These are phyloP conservation scores for Neopestalotiopsis rosae DNA, from an alignment of 2,329 filamentous ascomycete genomes.

Conservation along the genomic window DNA sequence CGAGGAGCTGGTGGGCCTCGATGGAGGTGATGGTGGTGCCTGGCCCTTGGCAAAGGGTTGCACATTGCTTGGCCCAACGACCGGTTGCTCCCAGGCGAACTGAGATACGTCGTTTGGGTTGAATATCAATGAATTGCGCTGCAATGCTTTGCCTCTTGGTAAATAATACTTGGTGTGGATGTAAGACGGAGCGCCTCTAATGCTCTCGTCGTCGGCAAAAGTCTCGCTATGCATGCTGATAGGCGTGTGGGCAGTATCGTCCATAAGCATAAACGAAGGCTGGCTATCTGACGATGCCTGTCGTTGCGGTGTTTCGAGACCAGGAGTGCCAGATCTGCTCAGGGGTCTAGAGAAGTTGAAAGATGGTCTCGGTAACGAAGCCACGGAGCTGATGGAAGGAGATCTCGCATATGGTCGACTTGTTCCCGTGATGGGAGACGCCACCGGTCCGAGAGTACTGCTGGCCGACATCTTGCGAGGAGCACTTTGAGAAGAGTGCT, in stretches of 20 bases:
- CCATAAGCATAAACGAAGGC: constrained; percentile 65
- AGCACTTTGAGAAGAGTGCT: constrained; percentile 43
- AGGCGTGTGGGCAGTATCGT: constrained; percentile 71
- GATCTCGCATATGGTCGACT: constrained; percentile 68
- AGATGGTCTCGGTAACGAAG: constrained; percentile 75
- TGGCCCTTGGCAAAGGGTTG: constrained; percentile 48
- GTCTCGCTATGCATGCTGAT: constrained; percentile 75
- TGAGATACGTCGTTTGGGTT: constrained; percentile 52
- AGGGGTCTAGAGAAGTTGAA: constrained; percentile 95
- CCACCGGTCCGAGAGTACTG: constrained; percentile 49
- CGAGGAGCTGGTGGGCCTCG: constrained; percentile 63
- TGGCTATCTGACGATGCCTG: constrained; percentile 73
- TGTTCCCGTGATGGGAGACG: constrained; percentile 60
- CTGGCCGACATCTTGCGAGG: constrained; percentile 82
- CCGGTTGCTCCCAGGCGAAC: constrained; percentile 68
- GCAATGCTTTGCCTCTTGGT: constrained; percentile 80
- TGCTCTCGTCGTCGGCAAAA: constrained; percentile 62
- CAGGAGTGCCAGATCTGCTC: constrained; percentile 72
- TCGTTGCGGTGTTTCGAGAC: constrained; percentile 61
- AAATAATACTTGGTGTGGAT: constrained; percentile 85
- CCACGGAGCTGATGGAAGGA: constrained; percentile 84
- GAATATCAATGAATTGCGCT: constrained; percentile 69
- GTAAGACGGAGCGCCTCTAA: constrained; percentile 70
- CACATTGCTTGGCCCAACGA: constrained; percentile 44
- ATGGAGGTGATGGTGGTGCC: constrained; percentile 67